phyloP scores from a whole-genome alignment of 176 grass and related monocot genomes.

The Triticum timopheevii region DNA sequence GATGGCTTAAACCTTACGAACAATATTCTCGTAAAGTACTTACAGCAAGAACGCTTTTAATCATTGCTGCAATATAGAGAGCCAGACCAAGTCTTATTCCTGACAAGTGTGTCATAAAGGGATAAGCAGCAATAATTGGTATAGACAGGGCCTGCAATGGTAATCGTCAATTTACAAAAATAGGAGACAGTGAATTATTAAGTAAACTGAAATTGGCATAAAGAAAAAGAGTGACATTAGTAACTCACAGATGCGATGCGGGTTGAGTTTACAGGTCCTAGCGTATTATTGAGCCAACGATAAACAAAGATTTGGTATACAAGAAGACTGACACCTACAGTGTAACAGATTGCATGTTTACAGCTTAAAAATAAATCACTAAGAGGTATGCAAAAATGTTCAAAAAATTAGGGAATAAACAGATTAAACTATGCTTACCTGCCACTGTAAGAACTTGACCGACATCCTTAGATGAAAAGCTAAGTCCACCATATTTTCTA shows the following conservation, averaged over 20 bases:
- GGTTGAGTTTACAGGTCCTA: conserved; percentile 54
- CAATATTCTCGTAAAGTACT: conserved; percentile 17
- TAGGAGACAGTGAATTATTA: neutral
- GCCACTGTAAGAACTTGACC: conserved; percentile 74
- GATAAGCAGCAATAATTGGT: conserved; percentile 9
- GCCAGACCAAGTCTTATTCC: conserved; percentile 52
- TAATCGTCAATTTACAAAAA: conserved; percentile 15
- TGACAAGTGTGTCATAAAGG: conserved; percentile 40
- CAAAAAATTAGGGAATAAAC: neutral
- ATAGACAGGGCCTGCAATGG: conserved; percentile 39
- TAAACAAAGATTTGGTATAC: conserved; percentile 77
- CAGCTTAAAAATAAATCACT: neutral
- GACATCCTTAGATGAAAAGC: conserved; percentile 51
- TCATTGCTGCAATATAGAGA: conserved; percentile 60
- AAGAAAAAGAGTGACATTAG: neutral
- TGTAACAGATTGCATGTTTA: conserved; percentile 13
- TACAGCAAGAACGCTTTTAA: conserved; percentile 68
- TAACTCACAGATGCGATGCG: conserved; percentile 57
- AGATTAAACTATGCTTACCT: conserved; percentile 35
- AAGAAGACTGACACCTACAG: conserved; percentile 59
- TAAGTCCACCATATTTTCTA: conserved; percentile 36
- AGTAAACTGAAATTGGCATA: neutral
- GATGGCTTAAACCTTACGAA: neutral
- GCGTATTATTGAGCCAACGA: conserved; percentile 39
- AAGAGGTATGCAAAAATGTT: neutral